Evolutionary conservation across 73 alveolate species (phyloP).

Genomic region (Paramecium pentaurelia): DNA sequence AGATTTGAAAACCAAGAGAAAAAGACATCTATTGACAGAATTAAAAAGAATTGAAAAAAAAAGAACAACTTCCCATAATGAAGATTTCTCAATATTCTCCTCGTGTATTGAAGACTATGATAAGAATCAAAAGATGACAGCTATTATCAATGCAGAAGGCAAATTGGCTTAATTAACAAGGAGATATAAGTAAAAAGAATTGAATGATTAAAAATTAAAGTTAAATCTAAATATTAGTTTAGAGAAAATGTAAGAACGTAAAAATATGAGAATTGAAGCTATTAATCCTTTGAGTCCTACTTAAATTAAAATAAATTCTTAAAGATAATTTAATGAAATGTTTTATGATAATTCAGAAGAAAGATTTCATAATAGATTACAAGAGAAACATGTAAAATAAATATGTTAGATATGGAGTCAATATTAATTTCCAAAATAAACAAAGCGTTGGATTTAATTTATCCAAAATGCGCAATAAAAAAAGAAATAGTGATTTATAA

Average conservation of each 20-base stretch:
- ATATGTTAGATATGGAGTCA: not conserved
- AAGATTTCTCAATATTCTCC: not conserved
- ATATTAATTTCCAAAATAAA: not conserved
- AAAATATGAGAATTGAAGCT: not conserved
- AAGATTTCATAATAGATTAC: not conserved
- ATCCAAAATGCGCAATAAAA: constrained; percentile 1
- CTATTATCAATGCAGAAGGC: constrained; percentile 15
- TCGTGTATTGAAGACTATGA: not conserved
- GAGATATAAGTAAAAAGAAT: constrained; percentile 18
- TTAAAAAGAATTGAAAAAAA: not conserved
- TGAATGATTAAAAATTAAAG: not conserved
- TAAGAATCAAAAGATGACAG: not conserved
- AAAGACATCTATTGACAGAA: not conserved
- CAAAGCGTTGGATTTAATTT: not conserved
- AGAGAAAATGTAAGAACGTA: not conserved
- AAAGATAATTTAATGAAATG: not conserved
- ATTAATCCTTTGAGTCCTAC: constrained; percentile 24
- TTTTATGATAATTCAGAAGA: not conserved
- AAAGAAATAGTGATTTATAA: not conserved
- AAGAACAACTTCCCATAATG: not conserved
- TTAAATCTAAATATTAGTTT: not conserved
- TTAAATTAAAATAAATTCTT: not conserved
- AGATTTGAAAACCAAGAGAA: constrained; percentile 4
- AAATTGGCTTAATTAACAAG: not conserved
- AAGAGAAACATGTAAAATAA: constrained; percentile 23